Percentiles rank a stretch among this genome's conserved stretches.
Evolutionary conservation across 2,329 filamentous ascomycete genomes (phyloP).

Genomic region (Colletotrichum kahawae): DNA sequence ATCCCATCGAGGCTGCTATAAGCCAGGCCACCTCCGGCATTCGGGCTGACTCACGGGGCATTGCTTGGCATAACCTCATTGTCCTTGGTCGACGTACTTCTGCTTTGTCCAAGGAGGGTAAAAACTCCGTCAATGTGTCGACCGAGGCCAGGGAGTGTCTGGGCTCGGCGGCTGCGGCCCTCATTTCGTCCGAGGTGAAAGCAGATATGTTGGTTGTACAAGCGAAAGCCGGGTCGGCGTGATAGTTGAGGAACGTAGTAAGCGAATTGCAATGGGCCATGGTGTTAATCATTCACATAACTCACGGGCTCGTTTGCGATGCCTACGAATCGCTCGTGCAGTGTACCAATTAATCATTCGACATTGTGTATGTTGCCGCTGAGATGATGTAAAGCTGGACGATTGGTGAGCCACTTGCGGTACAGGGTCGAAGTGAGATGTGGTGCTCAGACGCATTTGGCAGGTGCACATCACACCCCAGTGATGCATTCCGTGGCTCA

Average conservation of each 20-base stretch:
- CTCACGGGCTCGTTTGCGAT: not conserved
- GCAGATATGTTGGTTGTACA: conserved; percentile 33
- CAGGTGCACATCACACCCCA: not conserved
- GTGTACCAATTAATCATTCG: not conserved
- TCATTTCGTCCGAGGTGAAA: conserved; percentile 26
- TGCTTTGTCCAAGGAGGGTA: conserved; percentile 7
- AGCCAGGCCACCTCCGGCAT: conserved; percentile 12
- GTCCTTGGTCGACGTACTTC: conserved; percentile 29
- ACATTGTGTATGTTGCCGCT: not conserved
- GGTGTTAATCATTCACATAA: not conserved
- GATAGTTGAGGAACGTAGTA: not conserved
- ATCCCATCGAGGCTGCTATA: conserved; percentile 3
- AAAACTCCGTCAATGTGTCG: not conserved
- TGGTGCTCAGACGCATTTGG: not conserved
- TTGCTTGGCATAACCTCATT: conserved; percentile 28
- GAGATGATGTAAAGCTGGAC: not conserved
- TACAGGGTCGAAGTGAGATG: not conserved
- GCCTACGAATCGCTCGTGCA: not conserved
- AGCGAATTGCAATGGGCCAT: not conserved
- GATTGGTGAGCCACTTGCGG: not conserved
- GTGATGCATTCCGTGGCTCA: not conserved
- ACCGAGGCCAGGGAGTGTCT: conserved; percentile 32
- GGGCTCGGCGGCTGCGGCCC: conserved; percentile 21
- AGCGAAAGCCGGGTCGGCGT: not conserved
- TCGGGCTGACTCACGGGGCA: not conserved